A percentile compares a stretch with the other conserved stretches of the same genome.
Evolutionary conservation across 2,329 filamentous ascomycete genomes (phyloP).

Genomic region (Pestalotiopsis sp.): DNA sequence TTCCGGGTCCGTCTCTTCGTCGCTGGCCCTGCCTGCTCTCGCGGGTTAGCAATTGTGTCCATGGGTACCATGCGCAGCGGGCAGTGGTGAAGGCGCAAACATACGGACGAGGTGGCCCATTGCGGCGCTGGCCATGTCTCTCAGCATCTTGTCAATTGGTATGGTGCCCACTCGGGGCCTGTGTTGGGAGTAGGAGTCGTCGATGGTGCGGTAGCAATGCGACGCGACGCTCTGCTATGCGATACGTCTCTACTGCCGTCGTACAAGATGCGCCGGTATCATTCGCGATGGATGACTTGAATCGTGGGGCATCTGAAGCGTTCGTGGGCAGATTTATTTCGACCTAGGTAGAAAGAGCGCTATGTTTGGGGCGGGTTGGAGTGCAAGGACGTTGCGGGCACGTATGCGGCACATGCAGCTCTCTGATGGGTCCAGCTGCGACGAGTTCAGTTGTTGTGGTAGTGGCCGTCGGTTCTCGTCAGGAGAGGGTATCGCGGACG

Average conservation of each 20-base stretch:
- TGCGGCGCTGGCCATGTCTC: slow-evolving; percentile 37
- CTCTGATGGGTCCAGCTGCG: not conserved
- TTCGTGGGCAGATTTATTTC: not conserved
- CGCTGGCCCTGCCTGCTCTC: slow-evolving; percentile 42
- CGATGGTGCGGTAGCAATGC: too few species aligned
- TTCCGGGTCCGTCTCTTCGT: slow-evolving; percentile 51
- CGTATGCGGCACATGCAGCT: not conserved
- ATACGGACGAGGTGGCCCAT: slow-evolving; percentile 41
- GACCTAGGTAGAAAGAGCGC: not conserved
- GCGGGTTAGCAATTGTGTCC: slow-evolving; percentile 19
- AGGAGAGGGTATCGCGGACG: not conserved
- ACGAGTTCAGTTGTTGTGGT: not conserved
- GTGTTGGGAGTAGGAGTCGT: not conserved
- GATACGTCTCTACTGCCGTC: not conserved
- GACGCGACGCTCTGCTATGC: not conserved
- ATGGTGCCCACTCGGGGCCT: slow-evolving; percentile 3
- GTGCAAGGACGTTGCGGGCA: not conserved
- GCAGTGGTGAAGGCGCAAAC: slow-evolving; percentile 16
- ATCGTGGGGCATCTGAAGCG: not conserved
- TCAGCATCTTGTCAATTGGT: slow-evolving; percentile 35
- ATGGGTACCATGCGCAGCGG: not conserved
- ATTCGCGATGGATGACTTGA: not conserved
- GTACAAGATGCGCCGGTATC: not conserved
- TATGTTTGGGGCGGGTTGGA: not conserved
- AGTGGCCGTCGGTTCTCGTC: not conserved